A percentile compares a stretch with the other conserved stretches of the same genome.
phyloP scores from a whole-genome alignment of 2,329 filamentous ascomycete genomes.

The Cercospora zeae-maydis region DNA sequence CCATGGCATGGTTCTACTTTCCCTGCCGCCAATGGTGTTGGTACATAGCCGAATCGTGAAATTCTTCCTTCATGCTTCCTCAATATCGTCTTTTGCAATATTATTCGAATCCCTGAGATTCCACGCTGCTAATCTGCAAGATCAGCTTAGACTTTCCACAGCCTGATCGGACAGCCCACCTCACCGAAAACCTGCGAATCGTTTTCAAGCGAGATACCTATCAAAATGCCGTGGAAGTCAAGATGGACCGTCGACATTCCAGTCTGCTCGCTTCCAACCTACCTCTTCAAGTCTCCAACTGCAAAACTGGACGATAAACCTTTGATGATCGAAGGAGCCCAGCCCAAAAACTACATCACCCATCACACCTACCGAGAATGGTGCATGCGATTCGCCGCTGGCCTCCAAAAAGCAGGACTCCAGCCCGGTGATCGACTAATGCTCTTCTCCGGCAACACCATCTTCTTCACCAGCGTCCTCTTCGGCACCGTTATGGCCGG shows the following conservation, averaged over 20 bases:
- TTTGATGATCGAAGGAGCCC: constrained; percentile 61
- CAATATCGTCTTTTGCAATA: background rate
- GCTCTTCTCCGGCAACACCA: constrained; percentile 68
- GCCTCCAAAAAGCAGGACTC: constrained; percentile 59
- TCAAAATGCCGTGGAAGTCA: constrained; percentile 52
- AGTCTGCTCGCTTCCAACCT: constrained; percentile 44
- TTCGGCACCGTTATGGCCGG: constrained; percentile 69
- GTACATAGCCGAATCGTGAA: background rate
- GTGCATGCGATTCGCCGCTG: constrained; percentile 68
- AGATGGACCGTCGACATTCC: constrained; percentile 49
- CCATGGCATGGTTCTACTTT: background rate
- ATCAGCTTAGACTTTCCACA: background rate
- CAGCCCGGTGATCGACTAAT: constrained; percentile 66
- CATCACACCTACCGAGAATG: constrained; percentile 63
- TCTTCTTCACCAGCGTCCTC: constrained; percentile 69
- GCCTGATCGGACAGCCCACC: background rate
- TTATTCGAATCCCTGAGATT: background rate
- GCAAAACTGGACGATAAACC: constrained; percentile 39
- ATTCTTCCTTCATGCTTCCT: background rate
- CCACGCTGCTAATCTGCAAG: background rate
- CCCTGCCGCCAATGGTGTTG: background rate
- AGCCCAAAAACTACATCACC: constrained; percentile 65
- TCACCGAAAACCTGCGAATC: too few relatives aligned
- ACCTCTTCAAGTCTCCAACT: constrained; percentile 51
- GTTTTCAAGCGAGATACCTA: background rate